Base-by-base conservation (phyloP, 164 flowering plant species). In the Vitis rotundifolia region DNA sequence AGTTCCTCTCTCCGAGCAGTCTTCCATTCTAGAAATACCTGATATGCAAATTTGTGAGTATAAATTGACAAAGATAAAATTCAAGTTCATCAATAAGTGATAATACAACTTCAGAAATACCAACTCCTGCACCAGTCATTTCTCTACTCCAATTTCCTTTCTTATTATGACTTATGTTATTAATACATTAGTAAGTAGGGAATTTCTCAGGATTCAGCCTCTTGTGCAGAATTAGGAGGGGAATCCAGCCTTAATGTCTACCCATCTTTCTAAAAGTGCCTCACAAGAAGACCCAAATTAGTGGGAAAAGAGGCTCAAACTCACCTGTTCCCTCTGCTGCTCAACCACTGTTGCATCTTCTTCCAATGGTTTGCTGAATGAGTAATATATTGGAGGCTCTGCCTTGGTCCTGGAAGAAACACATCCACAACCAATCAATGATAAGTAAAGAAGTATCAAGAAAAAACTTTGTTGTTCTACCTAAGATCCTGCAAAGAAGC, bases 21-120 rank as follows among this genome's bases (percentile, higher is more conserved):
- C 77, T 84, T 96, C 99, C 99, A 96, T 61, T 93, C 91, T 68
- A 74, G 83, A 71, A 91, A 88, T 31, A 74, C 78, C 99, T 95
- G 84, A 52, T 6, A 26, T 5, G 14, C 28, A 66, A 18, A 22
- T 12, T 66, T 72, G 58, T 58, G 44, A 37, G 7, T 37, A 37
- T 5, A 37, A 37, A 37, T 37, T 22, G 26, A 22, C 44, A 37
- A 37, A 3, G 44, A 37, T 3, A 37, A 6, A 37, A 37, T 37
- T 37, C 44, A 37, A 37, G 7, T 37, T 0, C 44, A 37, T 37
- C 44, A 1, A 6, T 37, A 37, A 37, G 44, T 37, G 44, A 37
- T 37, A 37, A 37, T 0, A 37, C 6, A 37, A 37, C 44, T 37
- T 37, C 7, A 37, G 44, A 37, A 37, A 3, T 37, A 37, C 44